Conservation (phyloP, 2,329 filamentous ascomycete species). For the Cephalotrichum gorgonifer region DNA sequence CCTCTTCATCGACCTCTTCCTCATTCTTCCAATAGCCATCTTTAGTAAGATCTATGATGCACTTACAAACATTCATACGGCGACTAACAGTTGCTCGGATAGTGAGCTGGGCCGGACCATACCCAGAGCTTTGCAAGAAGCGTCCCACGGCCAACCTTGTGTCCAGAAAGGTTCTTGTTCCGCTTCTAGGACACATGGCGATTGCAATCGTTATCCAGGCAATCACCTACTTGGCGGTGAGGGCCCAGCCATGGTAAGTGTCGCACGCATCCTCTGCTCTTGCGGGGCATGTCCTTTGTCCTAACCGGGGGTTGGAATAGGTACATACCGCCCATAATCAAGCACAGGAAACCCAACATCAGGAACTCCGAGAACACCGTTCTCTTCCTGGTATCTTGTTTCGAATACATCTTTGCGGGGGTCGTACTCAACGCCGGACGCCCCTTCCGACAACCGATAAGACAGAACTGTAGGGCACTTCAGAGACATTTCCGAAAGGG, state of each 20-base stretch:
- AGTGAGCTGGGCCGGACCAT: constrained; percentile 93
- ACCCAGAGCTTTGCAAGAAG: constrained; percentile 66
- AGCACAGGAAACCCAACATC: constrained; percentile 72
- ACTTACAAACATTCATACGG: not conserved
- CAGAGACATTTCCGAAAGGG: not conserved
- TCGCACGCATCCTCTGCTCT: not conserved
- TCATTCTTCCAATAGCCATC: constrained; percentile 92
- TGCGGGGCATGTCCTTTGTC: too few species aligned
- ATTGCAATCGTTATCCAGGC: constrained; percentile 73
- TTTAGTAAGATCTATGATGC: constrained; percentile 55
- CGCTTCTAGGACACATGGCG: constrained; percentile 77
- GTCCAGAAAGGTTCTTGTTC: constrained; percentile 81
- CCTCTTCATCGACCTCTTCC: constrained; percentile 82
- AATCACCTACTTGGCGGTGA: constrained; percentile 62
- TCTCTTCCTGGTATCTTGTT: constrained; percentile 82
- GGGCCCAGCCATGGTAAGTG: constrained; percentile 66
- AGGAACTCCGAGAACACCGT: constrained; percentile 90
- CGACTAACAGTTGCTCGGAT: constrained; percentile 1
- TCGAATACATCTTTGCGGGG: constrained; percentile 87
- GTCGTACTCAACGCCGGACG: constrained; percentile 84
- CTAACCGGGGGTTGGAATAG: constrained; percentile 21
- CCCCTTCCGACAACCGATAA: constrained; percentile 75
- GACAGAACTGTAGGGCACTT: constrained; percentile 60
- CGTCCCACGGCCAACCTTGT: constrained; percentile 87
- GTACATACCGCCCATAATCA: constrained; percentile 70